These are phyloP conservation scores for Grosmannia penicillata DNA, from an alignment of 2,329 filamentous ascomycete species.

Conservation along the genomic window DNA sequence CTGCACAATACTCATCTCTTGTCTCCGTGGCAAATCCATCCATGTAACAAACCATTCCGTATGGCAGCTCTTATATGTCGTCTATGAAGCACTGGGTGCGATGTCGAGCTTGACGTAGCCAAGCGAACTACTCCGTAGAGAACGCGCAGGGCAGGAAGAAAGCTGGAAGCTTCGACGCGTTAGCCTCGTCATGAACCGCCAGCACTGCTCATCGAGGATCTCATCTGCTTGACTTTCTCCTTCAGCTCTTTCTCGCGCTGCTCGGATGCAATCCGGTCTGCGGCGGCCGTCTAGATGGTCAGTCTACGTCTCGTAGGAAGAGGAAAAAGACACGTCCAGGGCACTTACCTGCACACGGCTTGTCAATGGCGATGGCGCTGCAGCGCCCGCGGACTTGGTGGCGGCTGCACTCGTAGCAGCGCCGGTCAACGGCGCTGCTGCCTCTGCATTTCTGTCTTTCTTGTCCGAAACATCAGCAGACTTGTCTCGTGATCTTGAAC, in stretches of 20 bases:
- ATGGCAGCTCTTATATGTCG: not conserved
- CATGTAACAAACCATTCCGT: not conserved
- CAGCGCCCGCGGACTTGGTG: not conserved
- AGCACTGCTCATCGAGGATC: conserved; percentile 28
- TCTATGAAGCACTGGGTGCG: no score
- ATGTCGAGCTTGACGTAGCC: no score
- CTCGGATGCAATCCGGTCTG: conserved; percentile 27
- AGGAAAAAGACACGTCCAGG: not conserved
- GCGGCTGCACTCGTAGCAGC: conserved; percentile 6
- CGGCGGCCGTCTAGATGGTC: conserved; percentile 15
- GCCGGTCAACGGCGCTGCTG: not conserved
- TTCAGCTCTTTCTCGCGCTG: conserved; percentile 34
- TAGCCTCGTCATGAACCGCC: conserved; percentile 27
- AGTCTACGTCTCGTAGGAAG: not conserved
- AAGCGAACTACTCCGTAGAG: no score
- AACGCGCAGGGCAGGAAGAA: not conserved
- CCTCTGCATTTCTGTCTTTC: conserved; percentile 23
- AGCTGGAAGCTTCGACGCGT: conserved; percentile 23
- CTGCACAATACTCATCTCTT: no score
- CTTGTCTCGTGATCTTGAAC: conserved; percentile 32
- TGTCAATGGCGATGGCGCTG: conserved; percentile 5
- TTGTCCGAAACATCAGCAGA: conserved; percentile 42
- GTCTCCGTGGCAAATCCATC: no score
- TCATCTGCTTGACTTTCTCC: conserved; percentile 41
- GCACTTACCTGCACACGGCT: conserved; percentile 16